Percentiles rank a stretch among this genome's conserved stretches.
Evolutionary conservation across 106 monocot species (phyloP).

Genomic region (Xerophyta viscosa): DNA sequence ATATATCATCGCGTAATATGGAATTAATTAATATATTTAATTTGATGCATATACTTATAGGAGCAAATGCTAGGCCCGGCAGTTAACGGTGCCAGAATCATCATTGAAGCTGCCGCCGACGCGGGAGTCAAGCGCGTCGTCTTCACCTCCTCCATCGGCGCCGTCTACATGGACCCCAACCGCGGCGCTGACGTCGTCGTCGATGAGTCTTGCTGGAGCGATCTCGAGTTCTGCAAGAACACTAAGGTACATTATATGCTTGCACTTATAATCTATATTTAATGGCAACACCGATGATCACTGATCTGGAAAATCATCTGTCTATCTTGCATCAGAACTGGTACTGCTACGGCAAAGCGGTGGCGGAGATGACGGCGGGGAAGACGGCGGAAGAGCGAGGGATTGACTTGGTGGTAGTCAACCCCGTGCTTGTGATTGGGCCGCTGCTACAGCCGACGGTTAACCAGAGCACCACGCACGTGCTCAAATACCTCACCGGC

Average conservation of each 20-base stretch:
- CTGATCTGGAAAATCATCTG: too few relatives aligned
- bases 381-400: slow-evolving; percentile 24
- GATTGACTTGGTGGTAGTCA: slow-evolving; percentile 45
- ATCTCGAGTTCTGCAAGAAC: slow-evolving; percentile 69
- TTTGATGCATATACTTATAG: slow-evolving; percentile 10
- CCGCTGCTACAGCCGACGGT: slow-evolving; percentile 50
- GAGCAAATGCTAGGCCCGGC: slow-evolving; percentile 86
- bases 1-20: background rate
- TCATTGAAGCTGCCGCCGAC: slow-evolving; percentile 57
- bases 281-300: too few relatives aligned
- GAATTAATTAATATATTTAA: background rate
- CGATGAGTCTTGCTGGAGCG: slow-evolving; percentile 87
- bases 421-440: slow-evolving; percentile 52
- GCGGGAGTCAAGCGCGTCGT: slow-evolving; percentile 67
- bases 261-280: too few relatives aligned
- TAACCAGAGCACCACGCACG: slow-evolving; percentile 50
- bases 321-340: too few relatives aligned
- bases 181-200: slow-evolving; percentile 50
- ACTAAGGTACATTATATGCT: slow-evolving; percentile 23
- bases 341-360: slow-evolving; percentile 49
- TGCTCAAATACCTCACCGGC: slow-evolving; percentile 54
- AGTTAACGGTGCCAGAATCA: slow-evolving; percentile 52
- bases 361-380: slow-evolving; percentile 49
- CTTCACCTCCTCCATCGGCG: slow-evolving; percentile 82
- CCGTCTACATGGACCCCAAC: slow-evolving; percentile 71